Evolutionary conservation across 768 basidiomycete genomes (phyloP).

Genomic region (Tephrocybe sp.): DNA sequence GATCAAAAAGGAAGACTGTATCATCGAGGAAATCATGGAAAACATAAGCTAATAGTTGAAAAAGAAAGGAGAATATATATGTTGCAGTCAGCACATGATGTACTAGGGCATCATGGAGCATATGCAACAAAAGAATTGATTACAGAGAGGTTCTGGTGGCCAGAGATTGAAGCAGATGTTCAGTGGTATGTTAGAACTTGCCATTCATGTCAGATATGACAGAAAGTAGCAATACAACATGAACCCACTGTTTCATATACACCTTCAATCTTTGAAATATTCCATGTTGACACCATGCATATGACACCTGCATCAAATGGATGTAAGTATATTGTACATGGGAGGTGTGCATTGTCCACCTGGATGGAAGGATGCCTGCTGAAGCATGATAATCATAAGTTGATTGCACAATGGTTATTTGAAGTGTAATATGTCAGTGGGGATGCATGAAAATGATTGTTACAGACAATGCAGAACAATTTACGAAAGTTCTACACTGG

Average conservation of each 20-base stretch:
- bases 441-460: slow-evolving; percentile 30
- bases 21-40: slow-evolving; percentile 4
- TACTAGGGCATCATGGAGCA: slow-evolving; percentile 19
- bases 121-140: no score
- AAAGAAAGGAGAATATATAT: slow-evolving; percentile 14
- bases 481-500: neutral
- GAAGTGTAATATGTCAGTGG: no score
- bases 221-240: no score
- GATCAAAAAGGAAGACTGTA: neutral
- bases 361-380: slow-evolving; percentile 24
- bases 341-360: slow-evolving; percentile 23
- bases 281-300: slow-evolving; percentile 28
- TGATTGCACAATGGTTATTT: slow-evolving; percentile 25
- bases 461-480: neutral
- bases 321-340: no score
- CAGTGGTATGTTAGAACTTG: no score
- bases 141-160: slow-evolving; percentile 23
- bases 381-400: slow-evolving; percentile 18
- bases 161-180: no score
- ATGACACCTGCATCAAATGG: no score
- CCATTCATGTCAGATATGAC: no score
- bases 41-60: slow-evolving; percentile 22
- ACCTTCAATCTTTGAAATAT: slow-evolving; percentile 28
- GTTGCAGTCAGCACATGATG: slow-evolving; percentile 22
- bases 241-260: slow-evolving; percentile 28